Conservation (phyloP, 1,139 yeast species). For the Scheffersomyces segobiensis region DNA sequence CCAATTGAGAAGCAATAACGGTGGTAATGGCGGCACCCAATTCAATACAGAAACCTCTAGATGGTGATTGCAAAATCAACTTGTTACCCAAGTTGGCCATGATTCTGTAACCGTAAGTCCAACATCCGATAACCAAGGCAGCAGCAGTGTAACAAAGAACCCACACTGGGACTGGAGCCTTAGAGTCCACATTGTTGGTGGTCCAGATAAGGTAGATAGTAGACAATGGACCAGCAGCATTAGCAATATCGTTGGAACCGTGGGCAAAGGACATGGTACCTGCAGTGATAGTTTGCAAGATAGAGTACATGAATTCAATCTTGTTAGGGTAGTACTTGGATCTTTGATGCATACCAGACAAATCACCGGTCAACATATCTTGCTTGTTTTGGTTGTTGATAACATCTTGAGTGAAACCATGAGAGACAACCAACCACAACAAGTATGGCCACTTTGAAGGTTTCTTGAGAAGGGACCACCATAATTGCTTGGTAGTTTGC, state of each 20-base stretch:
- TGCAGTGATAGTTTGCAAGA: slow-evolving; percentile 73
- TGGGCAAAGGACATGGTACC: slow-evolving; percentile 82
- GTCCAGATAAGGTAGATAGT: slow-evolving; percentile 66
- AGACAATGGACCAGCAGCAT: slow-evolving; percentile 76
- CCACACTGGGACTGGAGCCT: slow-evolving; percentile 72
- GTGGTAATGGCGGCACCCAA: slow-evolving; percentile 78
- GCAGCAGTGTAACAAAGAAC: slow-evolving; percentile 68
- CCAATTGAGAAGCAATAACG: slow-evolving; percentile 72
- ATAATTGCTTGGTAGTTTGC: slow-evolving; percentile 39
- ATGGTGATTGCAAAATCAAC: slow-evolving; percentile 74
- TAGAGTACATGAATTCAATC: slow-evolving; percentile 68
- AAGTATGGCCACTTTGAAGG: slow-evolving; percentile 59
- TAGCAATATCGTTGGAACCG: slow-evolving; percentile 79
- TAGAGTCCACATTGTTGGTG: slow-evolving; percentile 45
- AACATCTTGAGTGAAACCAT: slow-evolving; percentile 69
- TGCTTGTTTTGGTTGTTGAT: slow-evolving; percentile 47
- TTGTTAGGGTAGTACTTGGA: slow-evolving; percentile 72
- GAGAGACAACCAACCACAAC: slow-evolving; percentile 49
- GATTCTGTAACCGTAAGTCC: slow-evolving; percentile 74
- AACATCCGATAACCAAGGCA: slow-evolving; percentile 66
- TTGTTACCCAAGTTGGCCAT: slow-evolving; percentile 75
- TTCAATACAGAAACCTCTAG: slow-evolving; percentile 79
- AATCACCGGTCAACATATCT: slow-evolving; percentile 40
- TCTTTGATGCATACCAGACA: slow-evolving; percentile 52
- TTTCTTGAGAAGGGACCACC: slow-evolving; percentile 42